Evolutionary conservation across 2,329 filamentous ascomycete species (phyloP), one percentile per base, ranked within the genome.

Genomic region (Alternaria arbusti): DNA sequence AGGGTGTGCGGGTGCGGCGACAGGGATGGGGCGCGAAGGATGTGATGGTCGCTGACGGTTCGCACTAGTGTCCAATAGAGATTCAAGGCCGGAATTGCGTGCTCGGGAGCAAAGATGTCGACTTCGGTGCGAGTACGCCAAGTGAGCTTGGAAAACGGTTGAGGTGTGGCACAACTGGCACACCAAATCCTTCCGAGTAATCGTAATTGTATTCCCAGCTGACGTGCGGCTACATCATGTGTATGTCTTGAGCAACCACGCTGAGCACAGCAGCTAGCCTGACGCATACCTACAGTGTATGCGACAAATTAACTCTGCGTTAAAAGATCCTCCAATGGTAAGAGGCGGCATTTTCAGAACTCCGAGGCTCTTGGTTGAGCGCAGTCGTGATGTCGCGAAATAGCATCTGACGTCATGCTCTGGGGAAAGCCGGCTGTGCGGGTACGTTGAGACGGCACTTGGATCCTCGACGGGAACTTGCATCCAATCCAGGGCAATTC

Each of bases 41-140:
- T 68, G 66, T 67, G 64, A 67, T 69, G 66, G 66, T 56, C 51
- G 61, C 63, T 63, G 63, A 59, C 62, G 52, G 59, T 49, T 63
- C 54, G 54, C 26, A 54, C 55, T 58, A 56, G 57, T 50, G 55
- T 36, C 76, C 76, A 76, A 78, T 76, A 40, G 54, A 17, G 43
- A 51, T 54, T 23, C 20, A 51, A 30, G 9, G 9, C 57, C 49
- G n/a, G 55, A 60, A 78, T 78, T 75, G 76, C 76, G 76, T 78
- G 76, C 76, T 78, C 71, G 66, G 64, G 56, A 62, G 61, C 54
- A 63, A 46, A 67, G 70, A 78, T 78, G 76, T 78, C 75, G 76
- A 56, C 45, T 63, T 63, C 57, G 25, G 50, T 49, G 50, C 25
- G 20, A 44, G 49, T 36, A 9, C 46, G 46, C 57, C 51, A 63